Evolutionary conservation across 2,329 filamentous ascomycete species (phyloP), one percentile per base, ranked within the genome.

Genomic region (Calonectria hongkongensis): DNA sequence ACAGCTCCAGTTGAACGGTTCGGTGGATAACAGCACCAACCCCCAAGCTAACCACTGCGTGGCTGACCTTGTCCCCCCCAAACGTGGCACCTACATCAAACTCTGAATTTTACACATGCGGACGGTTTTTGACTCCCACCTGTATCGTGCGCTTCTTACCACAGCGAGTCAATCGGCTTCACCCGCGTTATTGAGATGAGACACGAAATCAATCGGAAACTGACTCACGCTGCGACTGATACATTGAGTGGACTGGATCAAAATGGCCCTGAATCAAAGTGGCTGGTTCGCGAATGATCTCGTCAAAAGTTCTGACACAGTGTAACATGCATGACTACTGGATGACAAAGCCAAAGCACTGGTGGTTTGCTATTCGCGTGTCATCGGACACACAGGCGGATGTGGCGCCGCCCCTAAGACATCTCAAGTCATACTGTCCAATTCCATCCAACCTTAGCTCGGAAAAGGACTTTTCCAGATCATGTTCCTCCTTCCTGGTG

Each of bases 321-420:
- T 67, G 71, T 51, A 72, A 72, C 71, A 54, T 71, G 47, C 50
- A 68, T 65, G 69, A 51, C 28, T 56, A 56, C 58, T 63, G 54
- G 51, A 33, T 39, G 62, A 66, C 47, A 47, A 56, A 54, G 60
- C 68, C 64, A 66, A 48, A 66, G 39, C 41, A 65, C 58, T 48
- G 63, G 48, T 70, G 75, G 75, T 79, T 79, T 75, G 76, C 75
- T 72, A 75, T 76, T 74, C 77, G 74, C 73, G 70, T 70, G 64
- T 75, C 71, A 73, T 73, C 73, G 75, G 74, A 70, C 74, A 73
- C 63, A 70, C 72, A 70, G 64, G 68, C 54, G 66, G 74, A 70
- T 79, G 75, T 78, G 77, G 74, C 77, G 78, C 74, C 71, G 58
- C 41, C 51, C 72, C 66, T 77, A 66, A 79, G 75, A 79, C 77